Base-by-base conservation (phyloP, 441 rosid genomes). In the Euphorbia corollata region DNA sequence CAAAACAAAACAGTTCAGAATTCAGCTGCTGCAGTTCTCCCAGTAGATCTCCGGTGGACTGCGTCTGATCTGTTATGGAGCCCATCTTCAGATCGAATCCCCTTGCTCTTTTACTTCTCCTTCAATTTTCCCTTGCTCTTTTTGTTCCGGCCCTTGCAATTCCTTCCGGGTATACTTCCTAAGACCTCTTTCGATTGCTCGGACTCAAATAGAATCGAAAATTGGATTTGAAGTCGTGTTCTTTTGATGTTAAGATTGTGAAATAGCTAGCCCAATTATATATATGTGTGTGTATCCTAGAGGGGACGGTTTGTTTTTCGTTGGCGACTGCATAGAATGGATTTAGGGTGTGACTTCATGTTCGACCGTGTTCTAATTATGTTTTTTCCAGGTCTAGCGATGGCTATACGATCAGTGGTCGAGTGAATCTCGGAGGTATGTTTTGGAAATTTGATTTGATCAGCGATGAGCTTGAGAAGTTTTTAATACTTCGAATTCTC, bases 371-470 rank as follows among this genome's bases (percentile, higher is more conserved):
- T 19, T n/a, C 5, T 63, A 11, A 36, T 59, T 53, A 15, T 43
- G 1, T 4, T 27, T 45, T 1, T 57, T 71, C 27, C 78, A 90
- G 98, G 83, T 80, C 87, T 69, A 82, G 68, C 20, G 91, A 88
- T 71, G 89, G 90, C 23, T 78, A 78, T 82, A 71, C 85, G 10
- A 84, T 92, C 59, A 88, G 78, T 39, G 98, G 98, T 64, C 85
- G 96, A 68, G 93, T 90, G 43, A 87, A 77, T 84, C 69, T 90
- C 61, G 80, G 81, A 9, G 88, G 98, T 90, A 77, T 32, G 36
- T 16, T 65, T 41, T 51, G 5, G 63, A 27, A 4, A 56, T 27
- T 63, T 48, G 53, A 48, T 41, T 41, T 41, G 47, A 41, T 41
- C 47, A 8, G 41, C 11, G 47, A 19, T 53, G 41, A 41, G 24